These are phyloP conservation scores for Inga leiocalycina DNA, from an alignment of 306 rosid genomes.

Conservation along the genomic window DNA sequence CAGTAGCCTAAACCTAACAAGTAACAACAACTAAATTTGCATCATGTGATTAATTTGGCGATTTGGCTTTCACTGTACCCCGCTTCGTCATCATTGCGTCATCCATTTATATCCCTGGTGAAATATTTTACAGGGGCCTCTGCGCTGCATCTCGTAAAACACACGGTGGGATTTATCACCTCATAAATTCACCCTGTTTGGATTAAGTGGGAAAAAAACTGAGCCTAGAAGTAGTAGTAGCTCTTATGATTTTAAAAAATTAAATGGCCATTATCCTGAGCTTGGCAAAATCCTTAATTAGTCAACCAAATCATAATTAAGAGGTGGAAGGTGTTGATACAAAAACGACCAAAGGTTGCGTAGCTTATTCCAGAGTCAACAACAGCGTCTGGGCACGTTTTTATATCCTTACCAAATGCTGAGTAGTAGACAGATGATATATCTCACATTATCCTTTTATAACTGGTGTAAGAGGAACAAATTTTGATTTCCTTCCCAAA, in stretches of 20 bases:
- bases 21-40: neutral
- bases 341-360: neutral
- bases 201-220: neutral
- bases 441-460: neutral
- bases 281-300: neutral
- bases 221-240: neutral
- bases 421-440: neutral
- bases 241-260: neutral
- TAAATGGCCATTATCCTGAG: neutral
- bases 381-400: neutral
- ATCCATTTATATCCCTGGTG: neutral
- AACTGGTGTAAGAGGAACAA: neutral
- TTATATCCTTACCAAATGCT: neutral
- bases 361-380: neutral
- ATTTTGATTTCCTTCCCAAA: no score
- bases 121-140: no score
- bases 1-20: neutral
- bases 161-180: no score
- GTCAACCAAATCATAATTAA: constrained; percentile 1
- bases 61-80: neutral
- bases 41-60: neutral
- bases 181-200: neutral
- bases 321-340: neutral
- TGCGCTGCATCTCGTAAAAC: no score
- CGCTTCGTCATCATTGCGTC: neutral